These are phyloP conservation scores for Boletus speciosus DNA, from an alignment of 768 basidiomycete species.

Conservation along the genomic window DNA sequence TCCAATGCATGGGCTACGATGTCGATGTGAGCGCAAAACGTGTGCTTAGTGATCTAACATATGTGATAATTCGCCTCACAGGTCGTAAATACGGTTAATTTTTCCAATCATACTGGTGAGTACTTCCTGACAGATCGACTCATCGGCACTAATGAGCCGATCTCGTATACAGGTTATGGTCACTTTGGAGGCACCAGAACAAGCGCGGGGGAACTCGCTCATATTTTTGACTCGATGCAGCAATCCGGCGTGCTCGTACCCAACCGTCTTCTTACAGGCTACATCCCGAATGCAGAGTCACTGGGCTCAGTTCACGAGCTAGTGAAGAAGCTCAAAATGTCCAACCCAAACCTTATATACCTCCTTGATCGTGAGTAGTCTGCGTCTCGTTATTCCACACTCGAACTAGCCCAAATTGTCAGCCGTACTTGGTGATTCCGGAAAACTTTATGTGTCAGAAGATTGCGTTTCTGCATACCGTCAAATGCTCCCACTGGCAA, in stretches of 20 bases:
- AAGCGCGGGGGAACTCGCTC: constrained; percentile 68
- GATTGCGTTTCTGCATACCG: constrained; percentile 88
- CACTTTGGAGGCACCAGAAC: constrained; percentile 77
- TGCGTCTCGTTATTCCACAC: background rate
- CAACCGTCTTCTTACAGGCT: constrained; percentile 81
- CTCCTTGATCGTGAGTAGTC: constrained; percentile 80
- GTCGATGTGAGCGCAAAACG: constrained; percentile 70
- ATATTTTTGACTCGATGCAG: constrained; percentile 72
- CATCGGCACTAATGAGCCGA: background rate
- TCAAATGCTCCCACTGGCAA: constrained; percentile 73
- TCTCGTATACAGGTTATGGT: constrained; percentile 63
- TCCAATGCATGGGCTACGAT: constrained; percentile 88
- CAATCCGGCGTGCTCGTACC: constrained; percentile 71
- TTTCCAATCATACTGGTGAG: constrained; percentile 89
- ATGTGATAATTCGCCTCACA: constrained; percentile 23
- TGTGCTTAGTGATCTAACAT: background rate
- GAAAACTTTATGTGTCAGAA: constrained; percentile 81
- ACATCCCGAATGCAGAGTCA: constrained; percentile 82
- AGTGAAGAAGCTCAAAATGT: constrained; percentile 55
- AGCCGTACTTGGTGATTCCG: constrained; percentile 96
- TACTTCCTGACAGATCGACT: background rate
- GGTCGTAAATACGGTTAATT: constrained; percentile 91
- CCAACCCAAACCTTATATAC: constrained; percentile 67
- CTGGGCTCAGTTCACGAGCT: constrained; percentile 63
- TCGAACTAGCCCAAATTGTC: background rate